phyloP scores from a whole-genome alignment of 805 yeast genomes.

The Ogataea trehaloabstinens region DNA sequence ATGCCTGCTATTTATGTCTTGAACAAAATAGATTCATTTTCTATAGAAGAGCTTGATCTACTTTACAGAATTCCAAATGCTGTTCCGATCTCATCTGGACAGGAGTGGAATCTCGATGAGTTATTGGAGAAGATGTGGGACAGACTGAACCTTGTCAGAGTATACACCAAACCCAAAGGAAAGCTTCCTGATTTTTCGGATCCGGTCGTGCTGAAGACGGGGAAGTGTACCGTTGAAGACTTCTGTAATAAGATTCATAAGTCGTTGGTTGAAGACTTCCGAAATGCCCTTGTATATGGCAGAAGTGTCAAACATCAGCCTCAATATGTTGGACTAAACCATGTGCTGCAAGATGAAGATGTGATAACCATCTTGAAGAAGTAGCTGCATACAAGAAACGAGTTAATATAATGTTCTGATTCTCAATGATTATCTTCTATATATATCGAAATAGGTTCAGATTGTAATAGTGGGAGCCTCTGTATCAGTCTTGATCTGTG shows the following conservation, averaged over 20 bases:
- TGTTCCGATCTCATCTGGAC: conserved; percentile 93
- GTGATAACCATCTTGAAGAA: conserved; percentile 93
- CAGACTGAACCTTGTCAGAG: conserved; percentile 83
- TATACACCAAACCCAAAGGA: conserved; percentile 97
- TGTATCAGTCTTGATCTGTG: background rate
- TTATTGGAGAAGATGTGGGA: conserved; percentile 95
- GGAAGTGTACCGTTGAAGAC: conserved; percentile 84
- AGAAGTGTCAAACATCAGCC: conserved; percentile 97
- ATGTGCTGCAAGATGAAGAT: conserved; percentile 89
- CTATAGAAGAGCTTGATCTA: conserved; percentile 88
- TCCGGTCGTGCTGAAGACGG: conserved; percentile 87
- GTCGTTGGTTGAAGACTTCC: conserved; percentile 88
- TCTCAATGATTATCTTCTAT: too few relatives aligned
- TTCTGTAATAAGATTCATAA: conserved; percentile 97
- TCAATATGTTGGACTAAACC: conserved; percentile 88
- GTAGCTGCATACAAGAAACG: too few relatives aligned
- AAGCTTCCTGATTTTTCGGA: conserved; percentile 88
- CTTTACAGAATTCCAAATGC: conserved; percentile 93
- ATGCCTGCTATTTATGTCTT: conserved; percentile 94
- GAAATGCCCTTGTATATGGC: conserved; percentile 91
- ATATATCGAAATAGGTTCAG: too few relatives aligned
- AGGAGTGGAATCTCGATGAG: conserved; percentile 97
- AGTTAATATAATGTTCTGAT: too few relatives aligned
- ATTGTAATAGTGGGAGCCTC: background rate
- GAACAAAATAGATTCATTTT: conserved; percentile 93